Evolutionary conservation across 2,329 filamentous ascomycete genomes (phyloP), one percentile per base, ranked within the genome.

Genomic region (Venturia carpophila): DNA sequence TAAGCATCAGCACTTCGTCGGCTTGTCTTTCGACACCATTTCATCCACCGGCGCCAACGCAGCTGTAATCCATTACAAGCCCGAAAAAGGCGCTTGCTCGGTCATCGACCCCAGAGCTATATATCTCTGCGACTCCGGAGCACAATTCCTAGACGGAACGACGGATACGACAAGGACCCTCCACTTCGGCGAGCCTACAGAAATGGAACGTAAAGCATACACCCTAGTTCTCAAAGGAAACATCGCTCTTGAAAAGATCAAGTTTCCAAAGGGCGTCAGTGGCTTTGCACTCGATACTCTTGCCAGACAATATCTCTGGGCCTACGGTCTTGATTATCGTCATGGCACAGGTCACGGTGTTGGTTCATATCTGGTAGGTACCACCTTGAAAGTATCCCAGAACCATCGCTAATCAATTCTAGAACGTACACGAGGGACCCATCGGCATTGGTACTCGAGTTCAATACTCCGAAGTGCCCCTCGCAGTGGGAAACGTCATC

Each of bases 291-390:
- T 99, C 42, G 94, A 99, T 75, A 84, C 85, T 7, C 79, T 97
- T 64, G 94, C 94, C 17, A 87, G 94, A 65, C 94, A 99, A 71
- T 90, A 90, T 72, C 82, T 99, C 67, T 99, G 94, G 94, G 89
- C 90, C 72, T 83, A 93, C 72, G 94, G 94, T 0, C 81, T 99
- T 15, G 94, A 99, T 74, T 99, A 97, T 76, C 86, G 94, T 45
- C 94, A 99, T 74, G 94, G 94, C 65, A 99, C 94, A 5, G 94
- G 94, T 11, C 94, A 99, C 74, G 94, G 94, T 55, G 90, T 99
- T 43, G 94, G 94, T 37, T 96, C 92, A 1, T 99, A 88, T 76
- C 79, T 99, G 69, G 52, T 58, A 58, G 19, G 1, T n/a, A 19
- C 9, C 9, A 34, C 11, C 11, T 19, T 24, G 13, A 9, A 55